These are phyloP conservation scores for Cryomyces antarcticus DNA, from an alignment of 495 filamentous ascomycete species.

Conservation along the genomic window DNA sequence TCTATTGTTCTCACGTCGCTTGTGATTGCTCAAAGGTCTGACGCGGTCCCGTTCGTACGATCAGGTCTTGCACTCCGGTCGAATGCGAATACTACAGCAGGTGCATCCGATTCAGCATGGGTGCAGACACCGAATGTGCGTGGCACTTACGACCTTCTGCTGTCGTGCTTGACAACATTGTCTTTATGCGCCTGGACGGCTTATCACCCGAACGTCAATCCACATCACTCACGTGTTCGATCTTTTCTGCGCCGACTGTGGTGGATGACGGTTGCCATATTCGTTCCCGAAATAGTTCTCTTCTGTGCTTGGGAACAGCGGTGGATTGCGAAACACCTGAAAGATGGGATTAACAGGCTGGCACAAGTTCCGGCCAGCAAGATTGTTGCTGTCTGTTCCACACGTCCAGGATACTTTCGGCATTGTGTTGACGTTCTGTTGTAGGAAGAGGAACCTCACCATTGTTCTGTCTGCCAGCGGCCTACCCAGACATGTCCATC, in stretches of 20 bases:
- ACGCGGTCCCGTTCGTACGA: no score
- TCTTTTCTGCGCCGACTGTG: not conserved
- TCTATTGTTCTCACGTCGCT: no score
- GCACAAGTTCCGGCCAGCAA: not conserved
- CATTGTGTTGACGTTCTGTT: no score
- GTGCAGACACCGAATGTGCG: constrained; percentile 2
- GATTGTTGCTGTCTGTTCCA: no score
- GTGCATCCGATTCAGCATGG: not conserved
- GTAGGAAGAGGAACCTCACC: no score
- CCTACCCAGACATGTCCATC: no score
- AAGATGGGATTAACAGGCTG: not conserved
- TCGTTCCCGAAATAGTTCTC: constrained; percentile 6
- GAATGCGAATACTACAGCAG: not conserved
- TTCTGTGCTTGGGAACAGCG: constrained; percentile 9
- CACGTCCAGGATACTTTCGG: no score
- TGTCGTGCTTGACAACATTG: constrained; percentile 7
- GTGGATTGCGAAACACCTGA: constrained; percentile 1
- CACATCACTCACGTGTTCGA: not conserved
- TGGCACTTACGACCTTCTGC: constrained; percentile 6
- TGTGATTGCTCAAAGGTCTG: no score
- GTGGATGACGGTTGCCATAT: constrained; percentile 7
- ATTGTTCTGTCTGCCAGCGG: no score
- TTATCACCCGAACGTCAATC: constrained; percentile 8
- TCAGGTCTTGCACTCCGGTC: no score
- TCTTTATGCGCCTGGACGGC: constrained; percentile 9